Base-by-base conservation (phyloP, 257 asterid genomes). In the Oldenlandia corymbosa region DNA sequence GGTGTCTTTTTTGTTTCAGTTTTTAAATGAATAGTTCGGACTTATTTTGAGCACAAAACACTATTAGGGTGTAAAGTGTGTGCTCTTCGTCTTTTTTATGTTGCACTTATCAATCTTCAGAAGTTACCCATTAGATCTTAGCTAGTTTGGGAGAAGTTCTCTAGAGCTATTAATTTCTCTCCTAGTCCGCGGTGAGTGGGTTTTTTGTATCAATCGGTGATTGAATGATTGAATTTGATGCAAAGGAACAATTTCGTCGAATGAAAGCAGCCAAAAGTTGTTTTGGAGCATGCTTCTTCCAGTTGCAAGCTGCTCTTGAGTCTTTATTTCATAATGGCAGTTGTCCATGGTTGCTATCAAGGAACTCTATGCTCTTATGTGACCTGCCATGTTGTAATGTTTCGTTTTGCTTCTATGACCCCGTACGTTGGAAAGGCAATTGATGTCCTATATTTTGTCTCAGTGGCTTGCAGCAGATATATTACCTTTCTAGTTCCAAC, bases 381-480 rank as follows among this genome's bases (percentile, higher is more conserved):
- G 10, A n/a, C 45, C 36, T 21, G 14, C 12, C 10, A 24, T 30
- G 21, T 53, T 30, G 21, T 24, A 21, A 12, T 14, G 18, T 9
- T 8, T 32, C 34, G 10, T 64, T 64, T 17, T 69, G 11, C 27
- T 21, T 30, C 48, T 37, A 61, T 21, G n/a, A 21, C 5, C 16
- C 41, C 28, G 47, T 65, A 32, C 58, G 39, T 53, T 52, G 21
- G 67, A 43, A 28, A 12, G 18, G 72, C 59, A 21, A n/a, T 76
- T 78, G 62, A 79, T 69, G 23, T 23, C 13, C 67, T 49, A 72
- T 79, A 51, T 45, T 46, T 36, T 80, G 45, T 62, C 42, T 61
- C 92, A 92, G 99, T 74, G 97, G 99, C 49, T 78, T 81, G 76
- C 97, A 82, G 76, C 97, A 82, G 90, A 73, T 84, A 63, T 73